These are phyloP conservation scores for Hyaloscypha bicolor DNA, from an alignment of 495 filamentous ascomycete species.

Conservation along the genomic window DNA sequence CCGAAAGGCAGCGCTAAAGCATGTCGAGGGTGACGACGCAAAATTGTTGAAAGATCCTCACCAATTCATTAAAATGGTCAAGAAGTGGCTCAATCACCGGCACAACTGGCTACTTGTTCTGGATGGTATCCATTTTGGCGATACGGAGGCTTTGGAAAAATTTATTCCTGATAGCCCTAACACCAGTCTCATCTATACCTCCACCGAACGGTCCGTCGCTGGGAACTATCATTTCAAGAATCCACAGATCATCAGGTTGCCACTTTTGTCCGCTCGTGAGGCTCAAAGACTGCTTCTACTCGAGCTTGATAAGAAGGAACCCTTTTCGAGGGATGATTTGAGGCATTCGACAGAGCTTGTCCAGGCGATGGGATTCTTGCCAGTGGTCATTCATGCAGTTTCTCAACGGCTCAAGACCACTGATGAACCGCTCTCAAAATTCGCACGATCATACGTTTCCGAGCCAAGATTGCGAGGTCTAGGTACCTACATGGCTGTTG, in stretches of 20 bases:
- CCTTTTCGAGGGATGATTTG: conserved; percentile 58
- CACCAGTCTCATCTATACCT: conserved; percentile 78
- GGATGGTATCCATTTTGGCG: conserved; percentile 72
- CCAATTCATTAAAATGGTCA: conserved; percentile 62
- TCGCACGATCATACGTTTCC: conserved; percentile 67
- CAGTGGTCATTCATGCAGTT: conserved; percentile 78
- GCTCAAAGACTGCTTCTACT: conserved; percentile 49
- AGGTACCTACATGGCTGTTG: conserved; percentile 67
- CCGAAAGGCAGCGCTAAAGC: conserved; percentile 58
- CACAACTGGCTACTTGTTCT: conserved; percentile 76
- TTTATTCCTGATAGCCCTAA: conserved; percentile 71
- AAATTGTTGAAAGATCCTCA: conserved; percentile 46
- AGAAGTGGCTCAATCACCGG: conserved; percentile 69
- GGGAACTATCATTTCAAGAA: conserved; percentile 72
- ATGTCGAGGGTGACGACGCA: conserved; percentile 38
- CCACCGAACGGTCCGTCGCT: conserved; percentile 65
- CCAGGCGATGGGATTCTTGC: conserved; percentile 68
- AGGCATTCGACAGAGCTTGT: conserved; percentile 67
- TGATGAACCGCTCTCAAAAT: conserved; percentile 68
- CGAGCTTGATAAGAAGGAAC: conserved; percentile 59
- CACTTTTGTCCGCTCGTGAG: conserved; percentile 53
- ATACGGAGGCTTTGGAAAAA: conserved; percentile 58
- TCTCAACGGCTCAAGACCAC: conserved; percentile 74
- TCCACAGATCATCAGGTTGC: conserved; percentile 69
- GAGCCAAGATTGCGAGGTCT: conserved; percentile 68